These are phyloP conservation scores for Tricholoma hemisulphureum DNA, from an alignment of 768 basidiomycete species.

Conservation along the genomic window DNA sequence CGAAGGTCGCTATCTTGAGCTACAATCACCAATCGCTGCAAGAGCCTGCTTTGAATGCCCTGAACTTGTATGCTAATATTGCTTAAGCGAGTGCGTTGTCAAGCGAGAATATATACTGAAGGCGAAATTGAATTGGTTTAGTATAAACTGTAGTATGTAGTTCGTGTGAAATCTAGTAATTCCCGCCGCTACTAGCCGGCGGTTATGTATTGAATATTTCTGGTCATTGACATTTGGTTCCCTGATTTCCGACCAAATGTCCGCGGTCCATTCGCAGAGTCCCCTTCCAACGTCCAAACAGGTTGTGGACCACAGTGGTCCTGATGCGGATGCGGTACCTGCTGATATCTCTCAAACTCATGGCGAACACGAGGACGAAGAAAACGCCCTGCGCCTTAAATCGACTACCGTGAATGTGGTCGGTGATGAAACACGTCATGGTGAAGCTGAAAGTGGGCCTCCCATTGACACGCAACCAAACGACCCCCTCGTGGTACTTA, in stretches of 20 bases:
- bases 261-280: slow-evolving; percentile 24
- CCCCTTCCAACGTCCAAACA: slow-evolving; percentile 16
- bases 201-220: not conserved
- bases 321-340: slow-evolving; percentile 9
- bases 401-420: slow-evolving; percentile 7
- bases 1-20: slow-evolving; percentile 71
- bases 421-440: slow-evolving; percentile 5
- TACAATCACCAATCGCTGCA: slow-evolving; percentile 81
- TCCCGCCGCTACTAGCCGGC: not conserved
- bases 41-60: slow-evolving; percentile 73
- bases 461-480: slow-evolving; percentile 19
- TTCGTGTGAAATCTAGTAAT: not conserved
- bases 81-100: not conserved
- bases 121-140: not conserved
- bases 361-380: slow-evolving; percentile 29
- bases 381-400: slow-evolving; percentile 15
- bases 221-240: not conserved
- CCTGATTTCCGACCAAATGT: slow-evolving; percentile 22
- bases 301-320: slow-evolving; percentile 14
- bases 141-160: not conserved
- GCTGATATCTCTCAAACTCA: slow-evolving; percentile 19
- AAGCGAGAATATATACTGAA: not conserved
- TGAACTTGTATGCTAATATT: slow-evolving; percentile 62
- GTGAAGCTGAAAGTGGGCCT: not conserved
- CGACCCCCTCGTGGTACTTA: slow-evolving; percentile 15